A percentile compares a stretch with the other conserved stretches of the same genome.
phyloP scores from a whole-genome alignment of 306 rosid genomes.

The Vigna trinervia region DNA sequence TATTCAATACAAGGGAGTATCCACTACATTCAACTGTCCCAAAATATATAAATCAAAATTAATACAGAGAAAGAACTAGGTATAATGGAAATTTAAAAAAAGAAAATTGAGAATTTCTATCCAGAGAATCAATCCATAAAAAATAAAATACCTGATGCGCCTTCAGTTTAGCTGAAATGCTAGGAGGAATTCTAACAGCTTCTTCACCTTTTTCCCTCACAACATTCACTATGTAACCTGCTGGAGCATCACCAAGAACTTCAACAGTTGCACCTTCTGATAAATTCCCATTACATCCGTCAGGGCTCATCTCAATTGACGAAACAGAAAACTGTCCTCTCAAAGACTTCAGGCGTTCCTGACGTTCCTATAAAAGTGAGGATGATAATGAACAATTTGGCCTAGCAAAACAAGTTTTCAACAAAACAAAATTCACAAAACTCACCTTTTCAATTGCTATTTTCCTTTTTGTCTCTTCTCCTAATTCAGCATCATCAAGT shows the following conservation, averaged over 20 bases:
- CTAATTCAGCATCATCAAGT: slow-evolving; percentile 95
- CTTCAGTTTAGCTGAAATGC: slow-evolving; percentile 90
- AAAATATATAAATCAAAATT: background rate
- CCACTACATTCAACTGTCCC: no score
- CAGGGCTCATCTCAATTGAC: slow-evolving; percentile 62
- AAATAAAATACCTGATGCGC: slow-evolving; percentile 76
- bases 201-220: slow-evolving; percentile 96
- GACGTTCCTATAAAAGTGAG: slow-evolving; percentile 78
- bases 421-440: slow-evolving; percentile 30
- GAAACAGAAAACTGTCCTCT: slow-evolving; percentile 79
- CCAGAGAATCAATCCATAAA: background rate
- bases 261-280: slow-evolving; percentile 77
- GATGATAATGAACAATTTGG: slow-evolving; percentile 30
- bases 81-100: slow-evolving; percentile 22
- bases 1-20: no score
- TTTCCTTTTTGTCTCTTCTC: slow-evolving; percentile 95
- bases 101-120: slow-evolving; percentile 13
- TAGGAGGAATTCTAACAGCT: slow-evolving; percentile 87
- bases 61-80: slow-evolving; percentile 9
- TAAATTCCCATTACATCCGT: slow-evolving; percentile 68
- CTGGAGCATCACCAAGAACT: slow-evolving; percentile 79
- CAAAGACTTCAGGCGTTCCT: slow-evolving; percentile 86
- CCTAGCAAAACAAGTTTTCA: slow-evolving; percentile 9
- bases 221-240: slow-evolving; percentile 92
- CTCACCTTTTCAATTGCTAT: slow-evolving; percentile 93